Conservation (phyloP, 192 early-diverging fungal genomes). For the Mortierella hygrophila region DNA sequence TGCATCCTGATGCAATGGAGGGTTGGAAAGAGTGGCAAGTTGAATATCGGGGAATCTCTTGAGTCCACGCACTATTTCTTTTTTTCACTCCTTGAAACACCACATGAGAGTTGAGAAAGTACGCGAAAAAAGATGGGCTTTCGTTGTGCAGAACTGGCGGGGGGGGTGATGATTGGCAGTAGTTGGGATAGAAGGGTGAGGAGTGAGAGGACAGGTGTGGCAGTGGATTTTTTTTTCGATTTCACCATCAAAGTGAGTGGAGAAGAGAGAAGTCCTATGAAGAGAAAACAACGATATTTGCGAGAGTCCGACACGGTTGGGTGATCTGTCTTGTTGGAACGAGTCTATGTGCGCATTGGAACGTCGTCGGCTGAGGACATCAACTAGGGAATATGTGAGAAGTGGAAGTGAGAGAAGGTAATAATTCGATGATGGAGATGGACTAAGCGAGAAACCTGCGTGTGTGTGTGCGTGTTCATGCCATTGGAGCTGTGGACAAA, state of each 20-base stretch:
- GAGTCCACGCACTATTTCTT: not conserved
- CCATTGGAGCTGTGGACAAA: not conserved
- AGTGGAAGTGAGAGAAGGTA: not conserved
- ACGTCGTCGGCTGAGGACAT: not conserved
- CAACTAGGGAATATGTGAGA: not conserved
- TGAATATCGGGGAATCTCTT: conserved; percentile 1
- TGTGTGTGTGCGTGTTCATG: not conserved
- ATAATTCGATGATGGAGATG: not conserved
- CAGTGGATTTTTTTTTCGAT: not conserved
- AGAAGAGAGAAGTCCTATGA: not conserved
- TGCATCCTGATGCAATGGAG: not conserved
- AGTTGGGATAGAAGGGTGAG: not conserved
- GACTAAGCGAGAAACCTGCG: not conserved
- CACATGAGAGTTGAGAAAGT: not conserved
- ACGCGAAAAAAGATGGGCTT: not conserved
- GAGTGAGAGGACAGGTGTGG: not conserved
- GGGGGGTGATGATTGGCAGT: not conserved
- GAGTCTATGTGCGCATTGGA: not conserved
- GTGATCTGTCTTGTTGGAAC: not conserved
- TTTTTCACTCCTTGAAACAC: conserved; percentile 6
- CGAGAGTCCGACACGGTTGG: not conserved
- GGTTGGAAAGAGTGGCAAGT: not conserved
- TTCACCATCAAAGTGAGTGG: not conserved
- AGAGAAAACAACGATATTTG: not conserved
- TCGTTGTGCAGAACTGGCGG: not conserved